Percentiles rank a stretch among this genome's conserved stretches.
These are phyloP conservation scores for Hirsutella minnesotensis DNA, from an alignment of 2,329 filamentous ascomycete species.

Conservation along the genomic window DNA sequence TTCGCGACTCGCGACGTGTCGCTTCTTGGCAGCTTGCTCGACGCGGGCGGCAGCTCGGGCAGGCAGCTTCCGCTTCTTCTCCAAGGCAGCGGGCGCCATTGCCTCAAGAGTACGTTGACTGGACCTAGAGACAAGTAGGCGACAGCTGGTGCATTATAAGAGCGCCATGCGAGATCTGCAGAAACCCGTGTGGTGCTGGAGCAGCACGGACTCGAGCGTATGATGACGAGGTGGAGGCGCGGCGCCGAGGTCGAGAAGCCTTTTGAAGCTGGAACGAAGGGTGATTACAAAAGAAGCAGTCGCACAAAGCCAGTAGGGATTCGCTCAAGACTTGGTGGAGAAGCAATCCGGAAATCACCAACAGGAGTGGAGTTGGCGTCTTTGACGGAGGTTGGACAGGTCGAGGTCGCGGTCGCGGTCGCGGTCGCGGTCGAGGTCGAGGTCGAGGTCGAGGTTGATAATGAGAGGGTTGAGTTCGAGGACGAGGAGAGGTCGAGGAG, in stretches of 20 bases:
- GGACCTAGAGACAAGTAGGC: neutral
- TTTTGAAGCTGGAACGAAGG: too few relatives aligned
- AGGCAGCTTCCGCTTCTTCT: slow-evolving; percentile 54
- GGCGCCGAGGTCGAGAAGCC: too few relatives aligned
- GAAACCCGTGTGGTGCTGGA: neutral
- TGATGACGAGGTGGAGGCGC: neutral
- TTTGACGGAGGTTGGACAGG: too few relatives aligned
- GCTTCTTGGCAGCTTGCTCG: slow-evolving; percentile 48
- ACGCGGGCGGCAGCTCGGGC: slow-evolving; percentile 48
- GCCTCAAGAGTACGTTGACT: neutral
- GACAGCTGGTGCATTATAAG: slow-evolving; percentile 16
- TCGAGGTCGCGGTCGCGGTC: too few relatives aligned
- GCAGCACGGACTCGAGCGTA: neutral
- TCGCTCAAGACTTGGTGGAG: too few relatives aligned
- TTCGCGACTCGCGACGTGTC: slow-evolving; percentile 43
- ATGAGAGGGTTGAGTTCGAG: neutral
- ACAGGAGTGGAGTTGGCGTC: too few relatives aligned
- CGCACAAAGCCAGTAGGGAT: too few relatives aligned
- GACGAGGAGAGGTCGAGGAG: neutral
- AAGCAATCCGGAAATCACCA: too few relatives aligned
- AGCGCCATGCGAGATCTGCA: slow-evolving; percentile 11
- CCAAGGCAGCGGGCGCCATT: slow-evolving; percentile 30
- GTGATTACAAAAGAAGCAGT: too few relatives aligned
- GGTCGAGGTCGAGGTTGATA: neutral
- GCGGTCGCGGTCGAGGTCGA: neutral